Percentiles rank a stretch among this genome's conserved stretches.
phyloP scores from a whole-genome alignment of 1,284 basidiomycete genomes.

The Vanrija pseudolonga region DNA sequence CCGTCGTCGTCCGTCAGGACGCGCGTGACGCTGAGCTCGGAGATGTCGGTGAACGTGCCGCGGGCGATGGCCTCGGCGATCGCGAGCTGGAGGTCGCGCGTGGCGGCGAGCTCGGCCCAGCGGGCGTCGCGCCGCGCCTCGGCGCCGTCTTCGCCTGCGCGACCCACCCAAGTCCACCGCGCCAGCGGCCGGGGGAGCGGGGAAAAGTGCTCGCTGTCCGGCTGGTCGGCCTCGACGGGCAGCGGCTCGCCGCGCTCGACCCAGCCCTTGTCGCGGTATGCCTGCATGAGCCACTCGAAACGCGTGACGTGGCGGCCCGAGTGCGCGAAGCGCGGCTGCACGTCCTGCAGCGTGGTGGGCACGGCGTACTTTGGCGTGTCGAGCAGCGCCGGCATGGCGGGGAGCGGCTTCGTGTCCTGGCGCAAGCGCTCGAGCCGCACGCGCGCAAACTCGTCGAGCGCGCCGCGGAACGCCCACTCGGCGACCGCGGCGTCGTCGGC shows the following conservation, averaged over 20 bases:
- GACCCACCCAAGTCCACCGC: not conserved
- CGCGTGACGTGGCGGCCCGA: not conserved
- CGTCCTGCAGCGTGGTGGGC: not conserved
- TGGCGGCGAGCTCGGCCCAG: not conserved
- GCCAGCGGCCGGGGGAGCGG: not conserved
- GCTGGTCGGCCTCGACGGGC: not conserved
- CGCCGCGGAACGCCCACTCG: not conserved
- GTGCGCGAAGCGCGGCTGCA: not conserved
- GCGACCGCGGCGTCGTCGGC: conserved; percentile 4
- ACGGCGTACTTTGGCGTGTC: not conserved
- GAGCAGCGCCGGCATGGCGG: not conserved
- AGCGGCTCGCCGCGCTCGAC: no score
- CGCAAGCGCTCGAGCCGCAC: not conserved
- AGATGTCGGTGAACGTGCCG: no score
- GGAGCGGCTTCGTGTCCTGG: not conserved
- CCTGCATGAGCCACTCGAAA: no score
- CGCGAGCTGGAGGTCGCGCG: not conserved
- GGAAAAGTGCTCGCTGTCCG: not conserved
- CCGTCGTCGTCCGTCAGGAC: no score
- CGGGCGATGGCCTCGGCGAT: no score
- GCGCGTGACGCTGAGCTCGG: no score
- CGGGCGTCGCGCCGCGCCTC: not conserved
- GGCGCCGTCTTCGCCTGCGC: not conserved
- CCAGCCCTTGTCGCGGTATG: not conserved
- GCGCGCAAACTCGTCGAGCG: not conserved